Evolutionary conservation across 345 rosid species (phyloP), one percentile per base, ranked within the genome.

Genomic region (Lepidium didymum): DNA sequence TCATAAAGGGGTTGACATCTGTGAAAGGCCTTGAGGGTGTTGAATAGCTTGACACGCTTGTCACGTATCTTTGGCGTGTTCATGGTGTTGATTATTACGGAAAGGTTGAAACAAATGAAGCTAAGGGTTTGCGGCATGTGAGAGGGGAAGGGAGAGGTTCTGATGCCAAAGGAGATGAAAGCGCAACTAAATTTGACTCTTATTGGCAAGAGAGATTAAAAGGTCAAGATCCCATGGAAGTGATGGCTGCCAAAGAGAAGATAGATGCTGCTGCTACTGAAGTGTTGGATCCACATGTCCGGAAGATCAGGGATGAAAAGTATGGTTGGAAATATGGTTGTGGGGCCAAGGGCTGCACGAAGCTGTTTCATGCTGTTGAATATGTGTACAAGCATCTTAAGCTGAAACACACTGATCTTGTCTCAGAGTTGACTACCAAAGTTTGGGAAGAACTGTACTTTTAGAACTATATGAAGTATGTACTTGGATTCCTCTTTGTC

Each of bases 241-340:
- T 86, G 64, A 94, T 87, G 99, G 86, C 97, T 60, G 96, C 95
- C 5, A 91, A 86, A 71, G 97, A 91, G 52, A 95, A 89, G 81
- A 78, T 95, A 75, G 99, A 95, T 57, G 96, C 90, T 46, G 79
- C 93, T 25, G 96, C 97, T 45, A 75, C 69, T 58, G 96, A 95
- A 70, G 79, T 69, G 27, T 33, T 95, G 72, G 99, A 95, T 83
- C 99, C 99, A 38, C 86, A 62, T 83, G 96, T 95, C 62, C 86
- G 99, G 51, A 95, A 95, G 80, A 95, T 95, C 43, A 85, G 97
- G 79, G 99, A 95, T 89, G 99, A 95, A 72, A 95, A 91, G 76
- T 95, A 95, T 79, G 99, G 99, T n/a, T 95, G 99, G 97, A 95
- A 95, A 80, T 95, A 86, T 81, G 99, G 99, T 47, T 95, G 99